Evolutionary conservation across 78 protist genomes (phyloP), one percentile per base, ranked within the genome.

Genomic region (Dictyostelium capitatum): DNA sequence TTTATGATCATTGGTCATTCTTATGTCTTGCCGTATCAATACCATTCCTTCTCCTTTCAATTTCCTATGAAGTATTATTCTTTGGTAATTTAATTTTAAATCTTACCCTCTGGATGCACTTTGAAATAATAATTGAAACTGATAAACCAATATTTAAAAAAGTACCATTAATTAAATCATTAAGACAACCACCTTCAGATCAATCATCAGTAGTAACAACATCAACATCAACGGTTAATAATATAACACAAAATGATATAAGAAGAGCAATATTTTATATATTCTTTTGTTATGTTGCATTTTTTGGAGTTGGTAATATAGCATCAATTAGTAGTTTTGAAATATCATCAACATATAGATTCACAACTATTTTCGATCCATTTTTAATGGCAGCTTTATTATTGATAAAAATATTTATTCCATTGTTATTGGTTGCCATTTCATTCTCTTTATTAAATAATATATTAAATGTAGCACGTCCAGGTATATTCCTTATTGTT

Each of bases 271-370:
- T 94, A 62, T 23, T 90, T 30, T 93, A 91, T 89, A 95, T 95
- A 89, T 83, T 89, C 94, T 89, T 96, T 72, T 57, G 97, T 51
- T 48, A 94, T 47, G 67, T 89, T 19, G 96, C 95, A 67, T 97
- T 97, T 64, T 98, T 98, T 87, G 98, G 98, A 11, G 93, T 96
- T 43, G 99, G 99, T 19, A 98, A 98, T 85, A 79, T 97, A n/a
- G 99, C 99, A 41, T 75, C 95, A 10, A 37, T 98, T 46, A 73
- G 95, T 70, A 64, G 94, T 47, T 97, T 97, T 65, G 96, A 96
- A 28, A 83, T 97, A 32, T 19, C 97, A 30, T 84, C 97, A 7
- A 65, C 89, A 23, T 82, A 78, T 53, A 72, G 96, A 70, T 94
- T 96, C 53, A 83, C 84, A 57, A 90, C 96, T 3, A 95, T 95